Base-by-base conservation (phyloP, 2,329 filamentous ascomycete genomes). In the Paracorniculantispora psalliotae region DNA sequence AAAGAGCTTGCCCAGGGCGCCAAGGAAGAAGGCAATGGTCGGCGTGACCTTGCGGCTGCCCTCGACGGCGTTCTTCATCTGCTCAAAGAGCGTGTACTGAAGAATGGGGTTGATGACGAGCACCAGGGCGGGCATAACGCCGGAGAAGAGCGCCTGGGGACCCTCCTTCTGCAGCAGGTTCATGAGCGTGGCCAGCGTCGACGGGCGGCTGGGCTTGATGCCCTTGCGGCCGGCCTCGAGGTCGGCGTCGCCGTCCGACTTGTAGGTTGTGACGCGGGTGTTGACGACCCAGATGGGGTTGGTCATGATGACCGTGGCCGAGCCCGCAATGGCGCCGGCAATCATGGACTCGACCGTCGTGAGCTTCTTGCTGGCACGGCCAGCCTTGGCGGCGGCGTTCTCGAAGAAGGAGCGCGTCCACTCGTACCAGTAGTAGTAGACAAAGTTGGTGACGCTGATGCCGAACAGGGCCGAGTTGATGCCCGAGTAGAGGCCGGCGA, bases 341-440 rank as follows among this genome's bases (percentile, higher is more conserved):
- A 96, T 87, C 89, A 99, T 99, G 65, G 88, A 89, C 79, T 99
- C 93, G 66, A 93, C 74, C 0, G 94, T 96, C 19, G 91, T 94
- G 72, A 99, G 87, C 72, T 92, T 92, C 76, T 85, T 88, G 62
- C 83, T 86, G 59, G 86, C 83, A 63, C 91, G 86, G 35, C 89
- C 90, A 57, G 89, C 80, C 67, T 85, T 87, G 60, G 81, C 73
- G 48, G 92, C 91, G 10, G 91, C 90, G 64, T 82, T 81, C 72
- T 91, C 91, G 77, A 97, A 97, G 71, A 89, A 89, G 53, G 88
- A 82, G 61, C 92, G 87, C 63, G 92, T 94, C 90, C 91, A 99
- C 79, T 99, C 94, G 76, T 97, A 99, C 93, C 91, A 99, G 81
- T 97, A 99, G 79, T 99, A 99, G 82, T 99, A 99, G 50, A 99